Evolutionary conservation across 345 rosid species (phyloP).

Genomic region (Eucalyptus virginea): DNA sequence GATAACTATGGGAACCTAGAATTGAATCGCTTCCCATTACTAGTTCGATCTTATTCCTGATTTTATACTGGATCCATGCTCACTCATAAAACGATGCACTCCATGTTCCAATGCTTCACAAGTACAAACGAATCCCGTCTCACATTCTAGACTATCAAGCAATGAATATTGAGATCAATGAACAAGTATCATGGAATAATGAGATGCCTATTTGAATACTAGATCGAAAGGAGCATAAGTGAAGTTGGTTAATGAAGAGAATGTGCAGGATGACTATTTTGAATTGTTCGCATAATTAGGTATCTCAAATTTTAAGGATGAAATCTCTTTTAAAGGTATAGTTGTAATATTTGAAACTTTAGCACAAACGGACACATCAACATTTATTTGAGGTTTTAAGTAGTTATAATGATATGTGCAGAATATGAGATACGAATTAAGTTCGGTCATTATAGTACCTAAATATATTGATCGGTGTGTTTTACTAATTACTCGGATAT

Average conservation of each 20-base stretch:
- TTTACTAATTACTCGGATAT: neutral
- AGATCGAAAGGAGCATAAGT: neutral
- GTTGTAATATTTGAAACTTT: neutral
- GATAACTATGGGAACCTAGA: too few species aligned
- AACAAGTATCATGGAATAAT: neutral
- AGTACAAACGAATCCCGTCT: neutral
- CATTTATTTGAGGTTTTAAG: neutral
- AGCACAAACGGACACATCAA: neutral
- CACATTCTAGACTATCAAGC: neutral
- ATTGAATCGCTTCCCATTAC: neutral
- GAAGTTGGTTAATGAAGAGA: neutral
- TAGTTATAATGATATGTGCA: neutral
- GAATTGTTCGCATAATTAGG: neutral
- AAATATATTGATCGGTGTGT: neutral
- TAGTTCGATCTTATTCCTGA: too few species aligned
- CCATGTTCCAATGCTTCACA: neutral
- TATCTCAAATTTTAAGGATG: neutral
- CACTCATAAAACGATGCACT: neutral
- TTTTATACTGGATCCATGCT: neutral
- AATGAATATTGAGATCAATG: neutral
- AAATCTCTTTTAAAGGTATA: neutral
- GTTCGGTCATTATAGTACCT: neutral
- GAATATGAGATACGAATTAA: neutral
- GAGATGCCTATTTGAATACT: neutral
- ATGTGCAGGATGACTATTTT: neutral